Percentiles rank a stretch among this genome's conserved stretches.
Evolutionary conservation across 768 basidiomycete genomes (phyloP).

Genomic region (Mrakia gelida): DNA sequence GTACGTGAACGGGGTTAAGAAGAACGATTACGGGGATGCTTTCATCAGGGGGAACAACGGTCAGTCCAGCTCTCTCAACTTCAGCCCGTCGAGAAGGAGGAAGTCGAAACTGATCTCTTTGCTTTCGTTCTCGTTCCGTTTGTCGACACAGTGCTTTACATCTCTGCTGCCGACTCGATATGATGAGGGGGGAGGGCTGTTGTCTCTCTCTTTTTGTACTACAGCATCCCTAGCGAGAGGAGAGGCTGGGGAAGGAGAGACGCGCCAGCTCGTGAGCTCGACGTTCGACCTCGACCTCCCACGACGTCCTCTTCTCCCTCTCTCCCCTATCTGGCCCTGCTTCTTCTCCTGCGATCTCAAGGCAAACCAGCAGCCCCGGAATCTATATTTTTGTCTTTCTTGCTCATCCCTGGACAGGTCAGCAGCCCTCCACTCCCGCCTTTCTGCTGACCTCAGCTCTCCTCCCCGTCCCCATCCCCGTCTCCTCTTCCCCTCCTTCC

Average conservation of each 20-base stretch:
- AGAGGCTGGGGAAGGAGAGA: not conserved
- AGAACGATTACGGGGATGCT: slow-evolving; percentile 88
- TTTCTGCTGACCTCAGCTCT: not conserved
- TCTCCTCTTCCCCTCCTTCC: not conserved
- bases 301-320: not conserved
- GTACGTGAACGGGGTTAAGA: slow-evolving; percentile 78
- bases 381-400: too few relatives aligned
- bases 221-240: too few relatives aligned
- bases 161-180: slow-evolving; percentile 53
- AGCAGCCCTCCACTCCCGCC: not conserved
- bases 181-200: not conserved
- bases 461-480: not conserved
- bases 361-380: too few relatives aligned
- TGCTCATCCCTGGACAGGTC: too few relatives aligned
- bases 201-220: too few relatives aligned
- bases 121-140: not conserved
- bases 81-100: slow-evolving; percentile 3
- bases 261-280: not conserved
- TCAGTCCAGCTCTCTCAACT: slow-evolving; percentile 41
- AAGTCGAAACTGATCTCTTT: slow-evolving; percentile 14
- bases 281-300: not conserved
- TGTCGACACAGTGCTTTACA: slow-evolving; percentile 60
- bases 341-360: too few relatives aligned
- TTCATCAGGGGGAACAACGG: slow-evolving; percentile 95
- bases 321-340: not conserved